These are phyloP conservation scores for Fusarium brachygibbosum DNA, from an alignment of 2,329 filamentous ascomycete genomes.

Conservation along the genomic window DNA sequence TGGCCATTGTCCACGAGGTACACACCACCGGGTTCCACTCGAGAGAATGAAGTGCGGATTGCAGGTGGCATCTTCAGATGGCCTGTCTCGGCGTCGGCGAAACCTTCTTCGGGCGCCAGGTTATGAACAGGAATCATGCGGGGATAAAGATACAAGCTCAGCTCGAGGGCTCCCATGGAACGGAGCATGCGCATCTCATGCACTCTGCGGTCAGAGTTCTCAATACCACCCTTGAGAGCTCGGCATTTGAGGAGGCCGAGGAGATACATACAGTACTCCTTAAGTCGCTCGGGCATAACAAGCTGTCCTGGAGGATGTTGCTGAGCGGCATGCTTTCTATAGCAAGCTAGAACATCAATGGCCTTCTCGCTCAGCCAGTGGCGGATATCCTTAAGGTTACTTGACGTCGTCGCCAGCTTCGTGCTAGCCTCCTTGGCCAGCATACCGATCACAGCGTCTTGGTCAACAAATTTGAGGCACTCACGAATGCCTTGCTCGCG, in stretches of 20 bases:
- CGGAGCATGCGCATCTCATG: slow-evolving; percentile 93
- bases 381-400: slow-evolving; percentile 85
- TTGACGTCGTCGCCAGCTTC: slow-evolving; percentile 79
- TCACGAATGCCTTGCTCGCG: slow-evolving; percentile 75
- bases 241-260: slow-evolving; percentile 90
- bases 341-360: slow-evolving; percentile 90
- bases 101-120: slow-evolving; percentile 87
- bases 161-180: slow-evolving; percentile 85
- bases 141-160: slow-evolving; percentile 94
- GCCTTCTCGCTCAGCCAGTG: slow-evolving; percentile 88
- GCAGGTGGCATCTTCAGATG: slow-evolving; percentile 86
- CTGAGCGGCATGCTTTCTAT: slow-evolving; percentile 89
- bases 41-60: slow-evolving; percentile 85
- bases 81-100: slow-evolving; percentile 87
- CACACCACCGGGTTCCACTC: slow-evolving; percentile 91
- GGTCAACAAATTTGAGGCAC: slow-evolving; percentile 92
- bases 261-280: slow-evolving; percentile 97
- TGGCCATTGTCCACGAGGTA: slow-evolving; percentile 98
- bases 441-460: slow-evolving; percentile 90
- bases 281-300: slow-evolving; percentile 93
- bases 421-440: slow-evolving; percentile 94
- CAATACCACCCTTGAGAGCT: slow-evolving; percentile 92
- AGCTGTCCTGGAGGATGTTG: slow-evolving; percentile 92
- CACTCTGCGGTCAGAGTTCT: slow-evolving; percentile 89
- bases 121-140: slow-evolving; percentile 94